Conservation (phyloP, 495 filamentous ascomycete species). For the Talaromyces proteolyticus region DNA sequence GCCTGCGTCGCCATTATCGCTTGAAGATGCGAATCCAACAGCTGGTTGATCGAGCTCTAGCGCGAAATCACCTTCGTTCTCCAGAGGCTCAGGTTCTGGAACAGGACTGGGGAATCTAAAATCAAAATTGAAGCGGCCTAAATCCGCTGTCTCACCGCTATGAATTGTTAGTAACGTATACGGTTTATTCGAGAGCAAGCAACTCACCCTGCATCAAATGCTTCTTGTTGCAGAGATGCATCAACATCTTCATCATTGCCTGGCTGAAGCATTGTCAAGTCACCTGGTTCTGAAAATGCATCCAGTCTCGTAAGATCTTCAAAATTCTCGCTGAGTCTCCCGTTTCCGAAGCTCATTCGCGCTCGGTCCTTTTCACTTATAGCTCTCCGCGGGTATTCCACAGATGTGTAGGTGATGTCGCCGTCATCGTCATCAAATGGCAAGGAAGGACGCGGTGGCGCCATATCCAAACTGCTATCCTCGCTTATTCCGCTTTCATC, state of each 20-base stretch:
- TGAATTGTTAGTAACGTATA: slow-evolving; percentile 20
- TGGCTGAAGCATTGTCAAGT: slow-evolving; percentile 31
- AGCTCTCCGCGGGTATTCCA: slow-evolving; percentile 64
- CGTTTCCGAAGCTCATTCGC: slow-evolving; percentile 49
- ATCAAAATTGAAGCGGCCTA: slow-evolving; percentile 37
- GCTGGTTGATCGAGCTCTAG: slow-evolving; percentile 25
- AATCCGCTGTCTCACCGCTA: slow-evolving; percentile 42
- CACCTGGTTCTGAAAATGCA: slow-evolving; percentile 42
- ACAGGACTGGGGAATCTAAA: slow-evolving; percentile 37
- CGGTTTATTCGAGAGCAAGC: not conserved
- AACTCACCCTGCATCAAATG: slow-evolving; percentile 38
- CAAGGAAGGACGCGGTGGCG: slow-evolving; percentile 55
- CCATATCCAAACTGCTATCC: slow-evolving; percentile 47
- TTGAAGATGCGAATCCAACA: slow-evolving; percentile 12
- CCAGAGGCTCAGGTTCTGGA: slow-evolving; percentile 18
- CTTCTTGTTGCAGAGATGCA: slow-evolving; percentile 25
- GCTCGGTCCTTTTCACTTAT: slow-evolving; percentile 44
- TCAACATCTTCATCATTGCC: slow-evolving; percentile 24
- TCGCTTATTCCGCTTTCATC: slow-evolving; percentile 48
- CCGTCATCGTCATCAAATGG: slow-evolving; percentile 66
- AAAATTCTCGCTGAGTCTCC: slow-evolving; percentile 61
- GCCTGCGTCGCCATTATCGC: slow-evolving; percentile 17
- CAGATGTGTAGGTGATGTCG: slow-evolving; percentile 59
- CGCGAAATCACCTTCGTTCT: slow-evolving; percentile 35
- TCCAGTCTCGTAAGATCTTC: slow-evolving; percentile 39